Percentiles rank a stretch among this genome's conserved stretches.
Conservation (phyloP, 345 rosid species). For the Reutealis trisperma region DNA sequence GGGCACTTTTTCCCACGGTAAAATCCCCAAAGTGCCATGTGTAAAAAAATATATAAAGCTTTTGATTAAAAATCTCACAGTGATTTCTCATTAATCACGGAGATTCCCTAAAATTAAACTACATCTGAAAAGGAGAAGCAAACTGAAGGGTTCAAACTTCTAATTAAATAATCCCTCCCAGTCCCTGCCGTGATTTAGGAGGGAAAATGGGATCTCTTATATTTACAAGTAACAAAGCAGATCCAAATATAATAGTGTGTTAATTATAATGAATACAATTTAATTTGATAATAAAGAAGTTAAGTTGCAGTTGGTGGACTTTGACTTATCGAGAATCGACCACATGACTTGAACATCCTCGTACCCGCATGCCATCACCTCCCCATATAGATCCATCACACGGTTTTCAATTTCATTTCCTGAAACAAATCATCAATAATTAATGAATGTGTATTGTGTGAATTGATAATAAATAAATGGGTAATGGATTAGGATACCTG, state of each 20-base stretch:
- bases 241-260: background rate
- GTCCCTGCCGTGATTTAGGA: background rate
- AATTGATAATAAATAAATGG: too few relatives aligned
- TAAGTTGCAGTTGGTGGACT: slow-evolving; percentile 49
- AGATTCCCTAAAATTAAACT: slow-evolving; percentile 34
- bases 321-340: slow-evolving; percentile 95
- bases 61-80: slow-evolving; percentile 34
- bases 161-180: background rate
- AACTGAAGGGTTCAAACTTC: too few relatives aligned
- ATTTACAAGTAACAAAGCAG: slow-evolving; percentile 13
- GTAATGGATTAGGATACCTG: slow-evolving; percentile 23
- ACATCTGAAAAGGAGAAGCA: background rate
- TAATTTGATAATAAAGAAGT: slow-evolving; percentile 28
- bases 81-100: slow-evolving; percentile 32
- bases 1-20: too few relatives aligned
- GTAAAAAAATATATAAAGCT: too few relatives aligned
- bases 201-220: background rate
- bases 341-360: slow-evolving; percentile 96
- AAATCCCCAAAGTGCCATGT: too few relatives aligned
- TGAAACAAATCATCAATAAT: slow-evolving; percentile 23
- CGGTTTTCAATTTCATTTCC: slow-evolving; percentile 53
- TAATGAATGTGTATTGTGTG: too few relatives aligned
- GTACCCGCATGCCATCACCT: slow-evolving; percentile 91
- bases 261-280: background rate
- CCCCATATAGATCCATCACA: slow-evolving; percentile 74